Evolutionary conservation across 169 alveolate genomes (phyloP).

Genomic region (Condylostoma magnum): DNA sequence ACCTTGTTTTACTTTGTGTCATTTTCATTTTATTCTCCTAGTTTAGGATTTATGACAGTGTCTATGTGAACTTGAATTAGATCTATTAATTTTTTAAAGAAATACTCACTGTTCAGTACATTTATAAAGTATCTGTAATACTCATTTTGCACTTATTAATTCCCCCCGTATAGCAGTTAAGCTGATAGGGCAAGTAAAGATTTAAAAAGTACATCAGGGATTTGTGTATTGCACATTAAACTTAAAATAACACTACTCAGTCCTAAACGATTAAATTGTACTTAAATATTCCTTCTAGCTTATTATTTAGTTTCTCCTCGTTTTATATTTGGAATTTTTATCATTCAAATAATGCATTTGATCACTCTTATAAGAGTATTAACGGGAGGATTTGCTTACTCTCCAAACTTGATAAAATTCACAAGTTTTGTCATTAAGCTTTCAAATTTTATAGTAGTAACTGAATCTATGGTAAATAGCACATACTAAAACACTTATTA

Average conservation of each 20-base stretch:
- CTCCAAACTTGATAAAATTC: background rate
- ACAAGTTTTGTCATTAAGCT: no score
- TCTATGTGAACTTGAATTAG: constrained; percentile 26
- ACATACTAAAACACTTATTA: no score
- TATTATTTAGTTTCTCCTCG: background rate
- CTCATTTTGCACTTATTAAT: constrained; percentile 41
- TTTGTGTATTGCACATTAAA: background rate
- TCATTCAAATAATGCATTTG: background rate
- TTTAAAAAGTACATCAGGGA: background rate
- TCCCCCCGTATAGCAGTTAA: constrained; percentile 47
- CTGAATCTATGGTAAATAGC: no score
- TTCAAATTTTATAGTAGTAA: no score
- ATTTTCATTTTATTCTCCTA: background rate
- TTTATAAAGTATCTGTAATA: constrained; percentile 42
- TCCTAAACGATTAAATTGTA: constrained; percentile 1
- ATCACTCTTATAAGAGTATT: background rate
- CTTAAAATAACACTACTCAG: background rate
- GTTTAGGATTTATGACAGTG: background rate
- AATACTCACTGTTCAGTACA: constrained; percentile 42
- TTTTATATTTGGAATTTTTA: background rate
- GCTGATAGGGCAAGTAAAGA: background rate
- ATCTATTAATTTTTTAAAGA: constrained; percentile 32
- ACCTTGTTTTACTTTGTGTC: background rate
- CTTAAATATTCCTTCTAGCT: background rate
- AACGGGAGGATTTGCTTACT: background rate